Percentiles rank a stretch among this genome's conserved stretches.
Evolutionary conservation across 2,329 filamentous ascomycete species (phyloP).

Genomic region (Ascochyta viciae-villosae): DNA sequence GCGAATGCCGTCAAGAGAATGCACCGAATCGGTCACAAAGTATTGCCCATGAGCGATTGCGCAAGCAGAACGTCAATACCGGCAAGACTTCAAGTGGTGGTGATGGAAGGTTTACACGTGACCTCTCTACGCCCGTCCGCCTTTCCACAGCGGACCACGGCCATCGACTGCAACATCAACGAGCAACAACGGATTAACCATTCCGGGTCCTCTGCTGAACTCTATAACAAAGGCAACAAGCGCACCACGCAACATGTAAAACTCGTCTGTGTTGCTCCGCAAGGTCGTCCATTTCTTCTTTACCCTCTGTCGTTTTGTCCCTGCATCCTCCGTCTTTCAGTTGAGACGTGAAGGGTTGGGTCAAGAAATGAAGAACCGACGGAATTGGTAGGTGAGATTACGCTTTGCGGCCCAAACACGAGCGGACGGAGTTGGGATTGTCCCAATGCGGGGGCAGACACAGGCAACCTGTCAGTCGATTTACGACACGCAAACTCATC

Average conservation of each 20-base stretch:
- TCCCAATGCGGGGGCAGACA: conserved; percentile 13
- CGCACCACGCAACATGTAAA: no score
- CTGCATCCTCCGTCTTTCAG: not conserved
- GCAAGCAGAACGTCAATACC: not conserved
- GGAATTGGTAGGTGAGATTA: not conserved
- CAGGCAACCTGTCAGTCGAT: not conserved
- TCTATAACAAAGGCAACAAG: not conserved
- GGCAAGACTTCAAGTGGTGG: not conserved
- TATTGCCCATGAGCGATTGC: not conserved
- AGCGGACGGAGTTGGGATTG: conserved; percentile 2
- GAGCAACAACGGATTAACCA: not conserved
- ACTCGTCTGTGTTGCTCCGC: no score
- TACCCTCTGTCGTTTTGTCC: no score
- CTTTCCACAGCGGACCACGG: not conserved
- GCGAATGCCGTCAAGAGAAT: not conserved
- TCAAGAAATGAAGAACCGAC: not conserved
- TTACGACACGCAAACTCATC: not conserved
- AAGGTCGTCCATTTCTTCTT: not conserved
- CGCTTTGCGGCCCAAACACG: conserved; percentile 1
- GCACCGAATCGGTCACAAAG: not conserved
- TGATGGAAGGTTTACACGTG: not conserved
- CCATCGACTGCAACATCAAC: not conserved
- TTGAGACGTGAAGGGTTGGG: not conserved
- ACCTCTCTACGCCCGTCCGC: not conserved
- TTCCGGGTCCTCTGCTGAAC: no score